Percentiles rank a stretch among this genome's conserved stretches.
phyloP scores from a whole-genome alignment of 441 rosid genomes.

The Heliophila coronopifolia region DNA sequence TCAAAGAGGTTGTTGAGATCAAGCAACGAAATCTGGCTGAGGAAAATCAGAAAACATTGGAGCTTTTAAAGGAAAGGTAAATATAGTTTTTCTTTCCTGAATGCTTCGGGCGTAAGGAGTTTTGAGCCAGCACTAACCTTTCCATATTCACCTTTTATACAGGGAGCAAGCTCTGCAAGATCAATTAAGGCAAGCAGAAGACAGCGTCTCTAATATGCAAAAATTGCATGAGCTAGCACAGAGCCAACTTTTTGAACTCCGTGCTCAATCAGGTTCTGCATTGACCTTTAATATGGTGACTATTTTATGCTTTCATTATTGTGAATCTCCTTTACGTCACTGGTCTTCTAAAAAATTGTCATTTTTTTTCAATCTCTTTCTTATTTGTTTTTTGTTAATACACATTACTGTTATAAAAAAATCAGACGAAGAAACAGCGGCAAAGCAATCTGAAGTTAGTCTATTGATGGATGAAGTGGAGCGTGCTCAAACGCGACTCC shows the following conservation, averaged over 20 bases:
- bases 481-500: constrained; percentile 96
- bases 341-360: neutral
- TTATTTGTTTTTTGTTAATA: constrained; percentile 9
- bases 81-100: neutral
- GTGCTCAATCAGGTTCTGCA: constrained; percentile 82
- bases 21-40: constrained; percentile 95
- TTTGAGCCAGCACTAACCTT: neutral
- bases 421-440: constrained; percentile 89
- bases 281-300: constrained; percentile 14
- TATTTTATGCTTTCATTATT: constrained; percentile 2
- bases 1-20: constrained; percentile 96
- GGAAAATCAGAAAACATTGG: constrained; percentile 96
- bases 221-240: constrained; percentile 96
- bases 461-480: constrained; percentile 99
- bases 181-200: constrained; percentile 92
- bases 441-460: constrained; percentile 90
- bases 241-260: constrained; percentile 86
- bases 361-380: neutral
- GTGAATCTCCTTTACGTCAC: constrained; percentile 2
- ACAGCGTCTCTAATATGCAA: constrained; percentile 87
- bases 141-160: constrained; percentile 22
- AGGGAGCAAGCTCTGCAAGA: constrained; percentile 94
- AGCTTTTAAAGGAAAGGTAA: constrained; percentile 87
- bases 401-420: constrained; percentile 16
- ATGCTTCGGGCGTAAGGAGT: neutral